Percentiles rank a stretch among this genome's conserved stretches.
These are phyloP conservation scores for Kockiozyma suomiensis DNA, from an alignment of 805 yeast species.

Conservation along the genomic window DNA sequence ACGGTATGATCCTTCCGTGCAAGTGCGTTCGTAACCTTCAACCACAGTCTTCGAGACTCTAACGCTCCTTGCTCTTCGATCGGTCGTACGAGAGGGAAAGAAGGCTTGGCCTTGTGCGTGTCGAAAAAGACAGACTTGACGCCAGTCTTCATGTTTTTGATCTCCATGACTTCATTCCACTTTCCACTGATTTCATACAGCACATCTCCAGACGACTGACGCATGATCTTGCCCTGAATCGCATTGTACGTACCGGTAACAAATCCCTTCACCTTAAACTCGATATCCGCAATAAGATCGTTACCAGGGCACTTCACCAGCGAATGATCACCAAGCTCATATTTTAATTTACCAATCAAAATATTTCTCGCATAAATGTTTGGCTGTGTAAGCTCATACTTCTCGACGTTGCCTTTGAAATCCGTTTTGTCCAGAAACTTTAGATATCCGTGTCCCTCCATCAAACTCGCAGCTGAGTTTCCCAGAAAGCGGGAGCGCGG, in stretches of 20 bases:
- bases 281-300: conserved; percentile 74
- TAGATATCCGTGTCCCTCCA: conserved; percentile 85
- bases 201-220: conserved; percentile 53
- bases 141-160: conserved; percentile 56
- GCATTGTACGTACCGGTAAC: conserved; percentile 90
- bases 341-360: conserved; percentile 82
- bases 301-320: conserved; percentile 62
- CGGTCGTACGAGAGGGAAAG: conserved; percentile 74
- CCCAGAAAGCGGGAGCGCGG: conserved; percentile 91
- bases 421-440: conserved; percentile 64
- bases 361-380: conserved; percentile 94
- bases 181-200: conserved; percentile 78
- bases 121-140: conserved; percentile 60
- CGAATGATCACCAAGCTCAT: conserved; percentile 93
- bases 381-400: conserved; percentile 87
- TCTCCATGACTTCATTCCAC: conserved; percentile 86
- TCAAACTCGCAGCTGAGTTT: conserved; percentile 93
- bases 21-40: conserved; percentile 77
- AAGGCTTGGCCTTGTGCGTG: conserved; percentile 55
- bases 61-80: conserved; percentile 73
- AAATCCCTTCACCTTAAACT: conserved; percentile 93
- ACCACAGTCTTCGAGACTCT: conserved; percentile 86
- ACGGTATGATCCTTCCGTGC: conserved; percentile 72
- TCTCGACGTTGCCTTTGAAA: conserved; percentile 55
- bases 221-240: conserved; percentile 72